phyloP scores from a whole-genome alignment of 2,329 filamentous ascomycete genomes.

The Pseudocercospora musae region DNA sequence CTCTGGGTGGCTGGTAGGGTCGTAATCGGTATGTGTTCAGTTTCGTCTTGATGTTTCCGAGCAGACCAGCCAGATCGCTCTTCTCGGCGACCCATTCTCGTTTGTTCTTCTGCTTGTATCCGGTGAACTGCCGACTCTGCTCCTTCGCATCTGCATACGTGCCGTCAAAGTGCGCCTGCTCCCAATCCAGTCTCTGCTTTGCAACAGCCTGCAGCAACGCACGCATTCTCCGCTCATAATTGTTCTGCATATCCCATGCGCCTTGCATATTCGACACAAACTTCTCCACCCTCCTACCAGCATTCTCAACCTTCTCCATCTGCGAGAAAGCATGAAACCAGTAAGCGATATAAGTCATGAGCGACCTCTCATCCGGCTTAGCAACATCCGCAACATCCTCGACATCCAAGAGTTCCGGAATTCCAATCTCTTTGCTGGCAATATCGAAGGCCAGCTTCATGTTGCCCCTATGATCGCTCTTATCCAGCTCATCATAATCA shows the following conservation, averaged over 20 bases:
- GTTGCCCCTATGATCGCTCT: conserved; percentile 89
- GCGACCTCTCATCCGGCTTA: conserved; percentile 89
- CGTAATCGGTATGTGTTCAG: conserved; percentile 88
- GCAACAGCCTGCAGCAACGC: conserved; percentile 73
- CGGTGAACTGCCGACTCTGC: conserved; percentile 75
- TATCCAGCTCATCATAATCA: conserved; percentile 92
- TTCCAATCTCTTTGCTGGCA: conserved; percentile 92
- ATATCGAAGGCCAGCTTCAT: conserved; percentile 99
- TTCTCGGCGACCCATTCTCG: conserved; percentile 97
- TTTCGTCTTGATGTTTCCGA: conserved; percentile 99
- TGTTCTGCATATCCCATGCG: conserved; percentile 98
- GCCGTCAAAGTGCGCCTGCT: conserved; percentile 77
- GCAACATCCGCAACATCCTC: conserved; percentile 97
- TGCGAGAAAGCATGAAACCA: conserved; percentile 99
- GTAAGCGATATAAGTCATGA: conserved; percentile 99
- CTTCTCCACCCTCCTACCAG: conserved; percentile 92
- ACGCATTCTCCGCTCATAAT: conserved; percentile 87
- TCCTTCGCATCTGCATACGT: conserved; percentile 90
- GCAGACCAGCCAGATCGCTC: conserved; percentile 84
- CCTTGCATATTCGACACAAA: conserved; percentile 99
- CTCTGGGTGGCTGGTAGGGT: conserved; percentile 83
- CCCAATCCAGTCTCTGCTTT: conserved; percentile 72
- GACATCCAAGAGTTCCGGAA: conserved; percentile 90
- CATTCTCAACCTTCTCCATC: conserved; percentile 98
- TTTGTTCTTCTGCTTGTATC: conserved; percentile 90